These are phyloP conservation scores for Graphilbum ipis-grandicollis DNA, from an alignment of 2,329 filamentous ascomycete genomes.

Conservation along the genomic window DNA sequence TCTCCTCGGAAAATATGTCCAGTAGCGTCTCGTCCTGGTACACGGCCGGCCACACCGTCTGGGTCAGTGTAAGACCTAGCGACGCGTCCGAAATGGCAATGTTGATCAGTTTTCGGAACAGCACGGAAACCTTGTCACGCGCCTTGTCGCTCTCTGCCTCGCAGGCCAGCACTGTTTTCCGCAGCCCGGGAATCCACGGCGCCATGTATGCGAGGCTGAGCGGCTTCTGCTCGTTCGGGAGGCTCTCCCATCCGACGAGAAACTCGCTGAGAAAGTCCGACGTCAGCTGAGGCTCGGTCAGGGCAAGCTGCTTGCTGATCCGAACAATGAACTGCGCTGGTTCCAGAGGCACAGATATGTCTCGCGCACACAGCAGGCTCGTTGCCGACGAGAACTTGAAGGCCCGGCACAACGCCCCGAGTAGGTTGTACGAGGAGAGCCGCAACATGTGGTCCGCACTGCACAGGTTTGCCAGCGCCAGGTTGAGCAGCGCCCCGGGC, in stretches of 20 bases:
- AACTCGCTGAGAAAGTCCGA: slow-evolving; percentile 57
- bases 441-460: slow-evolving; percentile 42
- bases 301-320: slow-evolving; percentile 46
- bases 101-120: slow-evolving; percentile 51
- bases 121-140: slow-evolving; percentile 42
- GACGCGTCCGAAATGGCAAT: slow-evolving; percentile 43
- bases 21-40: slow-evolving; percentile 46
- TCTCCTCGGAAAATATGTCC: slow-evolving; percentile 50
- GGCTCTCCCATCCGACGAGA: slow-evolving; percentile 55
- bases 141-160: slow-evolving; percentile 49
- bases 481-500: slow-evolving; percentile 49
- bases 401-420: slow-evolving; percentile 47
- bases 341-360: slow-evolving; percentile 45
- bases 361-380: slow-evolving; percentile 43
- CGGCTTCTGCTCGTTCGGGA: slow-evolving; percentile 48
- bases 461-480: slow-evolving; percentile 48
- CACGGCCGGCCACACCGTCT: slow-evolving; percentile 47
- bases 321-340: slow-evolving; percentile 46
- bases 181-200: slow-evolving; percentile 47
- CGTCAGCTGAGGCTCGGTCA: slow-evolving; percentile 48
- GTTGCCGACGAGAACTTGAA: slow-evolving; percentile 49
- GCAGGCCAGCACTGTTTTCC: slow-evolving; percentile 38
- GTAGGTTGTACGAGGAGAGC: slow-evolving; percentile 48
- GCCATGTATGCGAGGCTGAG: slow-evolving; percentile 53
- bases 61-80: slow-evolving; percentile 42